Evolutionary conservation across 2,329 filamentous ascomycete species (phyloP), one percentile per base, ranked within the genome.

Genomic region (Aspergillus versicolor): DNA sequence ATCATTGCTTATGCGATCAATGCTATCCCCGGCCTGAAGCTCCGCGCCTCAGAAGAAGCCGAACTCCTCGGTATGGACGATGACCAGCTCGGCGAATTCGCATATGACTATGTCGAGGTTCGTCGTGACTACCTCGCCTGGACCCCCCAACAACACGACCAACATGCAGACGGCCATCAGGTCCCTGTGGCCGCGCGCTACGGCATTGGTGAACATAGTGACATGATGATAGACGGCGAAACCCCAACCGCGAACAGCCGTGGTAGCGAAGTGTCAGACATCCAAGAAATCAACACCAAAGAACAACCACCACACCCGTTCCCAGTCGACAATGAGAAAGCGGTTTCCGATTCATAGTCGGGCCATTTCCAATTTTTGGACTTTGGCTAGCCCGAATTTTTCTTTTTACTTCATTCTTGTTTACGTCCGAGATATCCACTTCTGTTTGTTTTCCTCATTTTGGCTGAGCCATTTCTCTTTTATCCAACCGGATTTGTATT

Each of bases 1-100:
- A 69, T 89, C 63, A 88, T 91, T 65, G 83, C 89, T 24, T 89
- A 88, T 74, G 72, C 85, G 56, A 82, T 91, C 76, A 90, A 91
- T 78, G 80, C 87, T 61, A 79, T 90, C 45, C 88, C 88, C 0
- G 88, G 88, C 24, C 80, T 90, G 32, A 85, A 86, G 64, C 84
- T 91, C 49, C 86, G 88, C 54, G 87, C 87, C 57, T 78, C 80
- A 13, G 78, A 85, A 62, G 86, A 87, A 65, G 86, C 88, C 51
- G 88, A 90, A 75, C 82, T 90, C 52, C 78, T 88, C 22, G 88
- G 88, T 50, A 81, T 81, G 79, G 79, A 81, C 52, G 79, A 81
- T 53, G 79, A 81, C 62, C 79, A 81, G 54, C 71, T 81, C 0
- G 79, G 79, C 46, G 79, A 81, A 63, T 81, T 81, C 60, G 79